These are phyloP conservation scores for Neophaeococcomyces aloes DNA, from an alignment of 2,329 filamentous ascomycete genomes.

Conservation along the genomic window DNA sequence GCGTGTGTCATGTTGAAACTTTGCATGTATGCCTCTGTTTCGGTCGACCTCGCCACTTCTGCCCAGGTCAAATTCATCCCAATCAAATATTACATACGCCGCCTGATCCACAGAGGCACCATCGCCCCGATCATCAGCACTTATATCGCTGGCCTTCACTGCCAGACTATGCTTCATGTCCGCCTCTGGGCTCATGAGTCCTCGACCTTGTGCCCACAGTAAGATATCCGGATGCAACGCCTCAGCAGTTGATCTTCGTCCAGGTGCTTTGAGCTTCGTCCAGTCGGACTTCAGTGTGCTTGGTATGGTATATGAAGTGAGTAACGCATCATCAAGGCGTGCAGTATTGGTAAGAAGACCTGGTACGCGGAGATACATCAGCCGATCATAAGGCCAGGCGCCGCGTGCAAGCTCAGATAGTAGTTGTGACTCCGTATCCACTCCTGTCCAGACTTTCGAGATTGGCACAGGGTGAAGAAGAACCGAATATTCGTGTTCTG, in stretches of 20 bases:
- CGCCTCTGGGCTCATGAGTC: conserved; percentile 14
- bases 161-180: conserved; percentile 13
- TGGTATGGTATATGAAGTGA: not conserved
- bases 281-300: conserved; percentile 11
- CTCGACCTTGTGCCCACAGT: conserved; percentile 11
- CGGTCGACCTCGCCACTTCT: too few species aligned
- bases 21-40: too few species aligned
- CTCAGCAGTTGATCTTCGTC: conserved; percentile 8
- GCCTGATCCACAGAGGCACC: conserved; percentile 3
- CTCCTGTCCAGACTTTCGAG: conserved; percentile 9
- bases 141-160: not conserved
- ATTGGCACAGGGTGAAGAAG: conserved; percentile 22
- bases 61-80: conserved; percentile 7
- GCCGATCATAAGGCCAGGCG: conserved; percentile 29
- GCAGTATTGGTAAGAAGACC: conserved; percentile 31
- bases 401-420: conserved; percentile 18
- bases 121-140: not conserved
- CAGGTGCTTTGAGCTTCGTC: conserved; percentile 10
- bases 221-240: conserved; percentile 17
- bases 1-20: too few species aligned
- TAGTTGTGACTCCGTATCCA: conserved; percentile 13
- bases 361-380: conserved; percentile 34
- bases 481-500: conserved; percentile 31
- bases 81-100: conserved; percentile 19
- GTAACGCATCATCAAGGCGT: conserved; percentile 31